Percentiles rank a stretch among this genome's conserved stretches.
phyloP scores from a whole-genome alignment of 768 basidiomycete species.

The Erythrobasidium yunnanense region DNA sequence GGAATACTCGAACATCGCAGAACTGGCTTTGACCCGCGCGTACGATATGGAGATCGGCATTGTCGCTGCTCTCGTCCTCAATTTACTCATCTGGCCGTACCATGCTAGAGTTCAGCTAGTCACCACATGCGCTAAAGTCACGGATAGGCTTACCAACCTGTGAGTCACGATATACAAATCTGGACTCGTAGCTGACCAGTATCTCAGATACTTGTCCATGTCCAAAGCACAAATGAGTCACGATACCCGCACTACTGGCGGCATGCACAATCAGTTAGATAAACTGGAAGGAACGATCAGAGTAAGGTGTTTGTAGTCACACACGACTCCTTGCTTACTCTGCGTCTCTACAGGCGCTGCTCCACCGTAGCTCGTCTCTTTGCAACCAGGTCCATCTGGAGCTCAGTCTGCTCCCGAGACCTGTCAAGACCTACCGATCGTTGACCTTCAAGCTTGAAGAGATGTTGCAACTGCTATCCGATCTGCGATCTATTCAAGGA shows the following conservation, averaged over 20 bases:
- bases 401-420: neutral
- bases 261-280: neutral
- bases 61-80: slow-evolving; percentile 7
- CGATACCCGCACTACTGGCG: neutral
- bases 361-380: neutral
- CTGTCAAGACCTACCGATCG: slow-evolving; percentile 12
- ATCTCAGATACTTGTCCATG: slow-evolving; percentile 11
- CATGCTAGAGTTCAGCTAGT: slow-evolving; percentile 21
- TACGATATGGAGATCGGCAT: slow-evolving; percentile 22
- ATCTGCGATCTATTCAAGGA: neutral
- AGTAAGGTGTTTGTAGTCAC: neutral
- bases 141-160: slow-evolving; percentile 4
- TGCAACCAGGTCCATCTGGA: neutral
- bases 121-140: slow-evolving; percentile 4
- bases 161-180: neutral
- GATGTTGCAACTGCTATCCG: slow-evolving; percentile 9
- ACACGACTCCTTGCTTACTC: neutral
- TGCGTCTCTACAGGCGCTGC: neutral
- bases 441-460: neutral
- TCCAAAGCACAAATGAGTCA: too few species aligned
- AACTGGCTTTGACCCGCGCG: slow-evolving; percentile 3
- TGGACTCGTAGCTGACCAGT: neutral
- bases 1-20: neutral
- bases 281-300: neutral
- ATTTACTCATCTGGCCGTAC: slow-evolving; percentile 13